Evolutionary conservation across 169 alveolate genomes (phyloP).

Genomic region (Cystoisospora suis): DNA sequence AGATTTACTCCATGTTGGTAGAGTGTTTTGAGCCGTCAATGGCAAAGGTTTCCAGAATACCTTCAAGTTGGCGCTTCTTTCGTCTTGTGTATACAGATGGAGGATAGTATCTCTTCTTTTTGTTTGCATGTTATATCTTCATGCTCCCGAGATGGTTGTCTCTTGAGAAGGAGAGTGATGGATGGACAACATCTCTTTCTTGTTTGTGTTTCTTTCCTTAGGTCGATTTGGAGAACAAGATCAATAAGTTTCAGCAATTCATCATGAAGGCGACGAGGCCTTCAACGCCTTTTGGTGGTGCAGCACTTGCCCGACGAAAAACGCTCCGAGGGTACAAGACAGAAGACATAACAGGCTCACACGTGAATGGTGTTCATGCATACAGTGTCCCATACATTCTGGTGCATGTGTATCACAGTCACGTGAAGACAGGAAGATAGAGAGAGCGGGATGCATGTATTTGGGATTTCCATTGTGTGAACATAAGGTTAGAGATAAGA

Average conservation of each 20-base stretch:
- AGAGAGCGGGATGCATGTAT: too few relatives aligned
- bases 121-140: not conserved
- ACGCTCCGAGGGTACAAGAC: not conserved
- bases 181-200: not conserved
- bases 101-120: not conserved
- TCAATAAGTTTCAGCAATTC: slow-evolving; percentile 77
- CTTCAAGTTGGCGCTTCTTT: too few relatives aligned
- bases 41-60: too few relatives aligned
- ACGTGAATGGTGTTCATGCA: too few relatives aligned
- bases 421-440: too few relatives aligned
- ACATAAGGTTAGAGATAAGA: too few relatives aligned
- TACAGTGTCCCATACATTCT: too few relatives aligned
- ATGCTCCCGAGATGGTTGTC: not conserved
- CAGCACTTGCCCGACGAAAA: not conserved
- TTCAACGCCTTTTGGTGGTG: not conserved
- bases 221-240: slow-evolving; percentile 77
- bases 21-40: too few relatives aligned
- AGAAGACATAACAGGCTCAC: too few relatives aligned
- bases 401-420: too few relatives aligned
- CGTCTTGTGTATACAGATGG: not conserved
- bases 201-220: slow-evolving; percentile 18
- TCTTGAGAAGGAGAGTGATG: not conserved
- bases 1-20: too few relatives aligned
- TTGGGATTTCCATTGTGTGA: too few relatives aligned
- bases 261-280: slow-evolving; percentile 74